These are phyloP conservation scores for Malassezia obtusa DNA, from an alignment of 1,284 basidiomycete species.

Conservation along the genomic window DNA sequence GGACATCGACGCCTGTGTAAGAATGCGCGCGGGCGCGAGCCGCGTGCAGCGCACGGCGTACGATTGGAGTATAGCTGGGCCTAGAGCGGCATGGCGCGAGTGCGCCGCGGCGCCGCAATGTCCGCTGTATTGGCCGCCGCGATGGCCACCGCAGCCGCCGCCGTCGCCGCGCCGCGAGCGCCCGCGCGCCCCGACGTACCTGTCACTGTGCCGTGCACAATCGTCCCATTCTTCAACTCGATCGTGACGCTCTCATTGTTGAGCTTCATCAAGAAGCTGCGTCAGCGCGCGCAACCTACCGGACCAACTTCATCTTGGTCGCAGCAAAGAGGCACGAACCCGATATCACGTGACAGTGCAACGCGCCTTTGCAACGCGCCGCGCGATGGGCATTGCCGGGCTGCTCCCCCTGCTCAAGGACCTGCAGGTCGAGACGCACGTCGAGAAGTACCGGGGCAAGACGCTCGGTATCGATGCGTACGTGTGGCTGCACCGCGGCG, in stretches of 20 bases:
- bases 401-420: conserved; percentile 83
- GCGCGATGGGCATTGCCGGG: conserved; percentile 69
- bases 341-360: conserved; percentile 9
- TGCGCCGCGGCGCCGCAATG: too few species aligned
- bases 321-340: neutral
- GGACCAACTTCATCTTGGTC: conserved; percentile 46
- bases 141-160: neutral
- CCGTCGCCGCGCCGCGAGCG: neutral
- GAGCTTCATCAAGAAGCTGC: conserved; percentile 95
- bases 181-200: conserved; percentile 54
- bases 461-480: conserved; percentile 73
- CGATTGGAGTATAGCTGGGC: too few species aligned
- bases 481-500: conserved; percentile 94
- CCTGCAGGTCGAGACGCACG: conserved; percentile 51
- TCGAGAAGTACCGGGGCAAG: conserved; percentile 30
- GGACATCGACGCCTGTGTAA: conserved; percentile 40
- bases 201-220: conserved; percentile 92
- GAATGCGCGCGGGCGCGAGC: neutral
- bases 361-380: neutral
- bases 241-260: conserved; percentile 98
- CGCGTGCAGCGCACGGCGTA: neutral
- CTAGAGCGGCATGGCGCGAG: neutral
- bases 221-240: conserved; percentile 93
- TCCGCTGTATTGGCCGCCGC: neutral
- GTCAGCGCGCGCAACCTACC: conserved; percentile 23